A percentile compares a stretch with the other conserved stretches of the same genome.
These are phyloP conservation scores for Quercus cerris DNA, from an alignment of 306 rosid genomes.

Conservation along the genomic window DNA sequence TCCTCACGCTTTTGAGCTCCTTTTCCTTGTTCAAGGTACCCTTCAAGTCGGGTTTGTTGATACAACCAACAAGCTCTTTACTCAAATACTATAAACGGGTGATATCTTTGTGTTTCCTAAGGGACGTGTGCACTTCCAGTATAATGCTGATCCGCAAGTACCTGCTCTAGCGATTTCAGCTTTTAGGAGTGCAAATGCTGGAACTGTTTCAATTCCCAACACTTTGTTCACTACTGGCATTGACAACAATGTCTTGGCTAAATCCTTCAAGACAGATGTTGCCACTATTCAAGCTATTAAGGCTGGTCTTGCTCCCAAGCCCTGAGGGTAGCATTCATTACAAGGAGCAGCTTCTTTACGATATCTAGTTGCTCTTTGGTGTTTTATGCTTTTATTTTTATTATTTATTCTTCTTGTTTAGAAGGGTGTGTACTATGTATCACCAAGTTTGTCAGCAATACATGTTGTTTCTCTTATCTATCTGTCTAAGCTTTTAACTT, in stretches of 20 bases:
- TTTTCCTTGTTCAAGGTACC: conserved; percentile 26
- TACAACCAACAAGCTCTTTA: conserved; percentile 47
- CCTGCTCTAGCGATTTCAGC: conserved; percentile 37
- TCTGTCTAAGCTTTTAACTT: no score
- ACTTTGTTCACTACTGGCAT: conserved; percentile 35
- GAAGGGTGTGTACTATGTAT: no score
- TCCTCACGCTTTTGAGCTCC: conserved; percentile 1
- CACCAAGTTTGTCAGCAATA: no score
- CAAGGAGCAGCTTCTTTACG: no score
- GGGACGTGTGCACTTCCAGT: conserved; percentile 52
- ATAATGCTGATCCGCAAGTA: conserved; percentile 17
- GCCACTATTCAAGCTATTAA: conserved; percentile 13
- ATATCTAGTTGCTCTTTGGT: no score
- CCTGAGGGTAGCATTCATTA: no score
- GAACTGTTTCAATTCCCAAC: conserved; percentile 33
- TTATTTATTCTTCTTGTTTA: no score
- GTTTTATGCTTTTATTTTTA: no score
- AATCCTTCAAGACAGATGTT: conserved; percentile 46
- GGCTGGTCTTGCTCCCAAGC: no score
- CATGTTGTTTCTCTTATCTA: no score
- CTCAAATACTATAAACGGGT: conserved; percentile 33
- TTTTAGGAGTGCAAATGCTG: conserved; percentile 50
- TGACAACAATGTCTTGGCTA: conserved; percentile 42
- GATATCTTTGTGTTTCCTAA: conserved; percentile 55
- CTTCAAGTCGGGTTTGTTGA: conserved; percentile 55